These are phyloP conservation scores for Spinellus fusiger DNA, from an alignment of 192 early-diverging fungal genomes.

Conservation along the genomic window DNA sequence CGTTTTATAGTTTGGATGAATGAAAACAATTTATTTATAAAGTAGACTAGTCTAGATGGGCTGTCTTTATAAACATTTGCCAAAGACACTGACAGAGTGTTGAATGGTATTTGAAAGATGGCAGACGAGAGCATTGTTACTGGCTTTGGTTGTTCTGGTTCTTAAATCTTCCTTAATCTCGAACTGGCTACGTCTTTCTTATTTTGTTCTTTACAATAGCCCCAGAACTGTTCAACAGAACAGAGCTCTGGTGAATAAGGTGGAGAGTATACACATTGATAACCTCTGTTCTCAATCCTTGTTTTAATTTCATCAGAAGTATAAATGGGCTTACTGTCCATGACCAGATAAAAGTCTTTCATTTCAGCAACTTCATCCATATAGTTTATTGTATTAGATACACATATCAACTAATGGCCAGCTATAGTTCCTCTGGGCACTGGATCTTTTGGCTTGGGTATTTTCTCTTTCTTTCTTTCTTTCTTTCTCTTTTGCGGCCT, in stretches of 20 bases:
- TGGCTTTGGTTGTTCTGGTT: slow-evolving; percentile 8
- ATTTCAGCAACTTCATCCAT: slow-evolving; percentile 15
- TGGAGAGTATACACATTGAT: slow-evolving; percentile 5
- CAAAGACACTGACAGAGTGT: slow-evolving; percentile 2
- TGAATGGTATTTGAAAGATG: slow-evolving; percentile 7
- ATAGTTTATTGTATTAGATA: background rate
- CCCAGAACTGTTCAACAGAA: slow-evolving; percentile 19
- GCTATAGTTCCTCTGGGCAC: background rate
- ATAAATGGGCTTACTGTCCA: slow-evolving; percentile 20
- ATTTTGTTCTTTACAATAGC: slow-evolving; percentile 9
- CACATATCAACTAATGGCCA: background rate
- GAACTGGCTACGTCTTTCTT: background rate
- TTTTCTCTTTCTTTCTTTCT: background rate
- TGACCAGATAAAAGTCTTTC: slow-evolving; percentile 19
- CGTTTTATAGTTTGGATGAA: background rate
- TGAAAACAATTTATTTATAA: background rate
- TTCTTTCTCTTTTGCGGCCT: background rate
- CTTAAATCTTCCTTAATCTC: background rate
- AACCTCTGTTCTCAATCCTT: background rate
- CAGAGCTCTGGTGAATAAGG: slow-evolving; percentile 9
- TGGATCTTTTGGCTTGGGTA: background rate
- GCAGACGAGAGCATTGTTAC: background rate
- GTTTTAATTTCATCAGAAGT: background rate
- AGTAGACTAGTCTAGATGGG: background rate
- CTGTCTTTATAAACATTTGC: background rate